Conservation (phyloP, 768 basidiomycete species). For the Russula lepida region DNA sequence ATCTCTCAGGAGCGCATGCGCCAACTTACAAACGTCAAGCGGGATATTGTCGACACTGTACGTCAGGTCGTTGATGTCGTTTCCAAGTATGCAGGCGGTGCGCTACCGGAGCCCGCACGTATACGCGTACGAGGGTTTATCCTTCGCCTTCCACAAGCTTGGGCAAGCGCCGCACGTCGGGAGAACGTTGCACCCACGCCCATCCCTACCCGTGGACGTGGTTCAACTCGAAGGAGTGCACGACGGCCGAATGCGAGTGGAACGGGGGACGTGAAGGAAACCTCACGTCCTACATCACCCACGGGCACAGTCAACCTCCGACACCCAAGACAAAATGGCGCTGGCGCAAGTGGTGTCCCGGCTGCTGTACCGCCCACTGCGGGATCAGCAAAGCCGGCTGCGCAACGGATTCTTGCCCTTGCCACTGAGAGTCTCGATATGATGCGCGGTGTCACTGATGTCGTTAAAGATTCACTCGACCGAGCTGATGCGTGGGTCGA, state of each 20-base stretch:
- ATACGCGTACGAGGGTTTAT: conserved; percentile 68
- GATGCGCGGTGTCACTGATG: conserved; percentile 81
- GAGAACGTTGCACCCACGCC: conserved; percentile 18
- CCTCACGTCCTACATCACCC: conserved; percentile 28
- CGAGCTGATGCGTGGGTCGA: conserved; percentile 89
- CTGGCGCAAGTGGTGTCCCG: conserved; percentile 21
- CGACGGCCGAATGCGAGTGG: conserved; percentile 17
- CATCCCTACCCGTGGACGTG: conserved; percentile 22
- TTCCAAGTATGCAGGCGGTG: conserved; percentile 75
- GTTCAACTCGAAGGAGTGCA: conserved; percentile 11
- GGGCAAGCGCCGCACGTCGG: conserved; percentile 44
- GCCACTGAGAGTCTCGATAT: conserved; percentile 91
- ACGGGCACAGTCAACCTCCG: conserved; percentile 13
- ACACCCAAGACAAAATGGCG: conserved; percentile 24
- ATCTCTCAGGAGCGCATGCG: conserved; percentile 41
- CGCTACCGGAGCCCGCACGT: conserved; percentile 79
- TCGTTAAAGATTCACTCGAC: conserved; percentile 82
- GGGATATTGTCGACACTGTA: conserved; percentile 82
- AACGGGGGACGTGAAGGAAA: conserved; percentile 19
- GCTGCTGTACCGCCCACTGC: conserved; percentile 31
- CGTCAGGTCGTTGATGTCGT: conserved; percentile 86
- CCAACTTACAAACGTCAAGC: conserved; percentile 65
- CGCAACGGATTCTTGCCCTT: conserved; percentile 72
- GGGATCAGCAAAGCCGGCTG: conserved; percentile 59
- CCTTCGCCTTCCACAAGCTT: conserved; percentile 70